A percentile compares a stretch with the other conserved stretches of the same genome.
These are phyloP conservation scores for Lachancea thermotolerans DNA, from an alignment of 805 yeast genomes.

Conservation along the genomic window DNA sequence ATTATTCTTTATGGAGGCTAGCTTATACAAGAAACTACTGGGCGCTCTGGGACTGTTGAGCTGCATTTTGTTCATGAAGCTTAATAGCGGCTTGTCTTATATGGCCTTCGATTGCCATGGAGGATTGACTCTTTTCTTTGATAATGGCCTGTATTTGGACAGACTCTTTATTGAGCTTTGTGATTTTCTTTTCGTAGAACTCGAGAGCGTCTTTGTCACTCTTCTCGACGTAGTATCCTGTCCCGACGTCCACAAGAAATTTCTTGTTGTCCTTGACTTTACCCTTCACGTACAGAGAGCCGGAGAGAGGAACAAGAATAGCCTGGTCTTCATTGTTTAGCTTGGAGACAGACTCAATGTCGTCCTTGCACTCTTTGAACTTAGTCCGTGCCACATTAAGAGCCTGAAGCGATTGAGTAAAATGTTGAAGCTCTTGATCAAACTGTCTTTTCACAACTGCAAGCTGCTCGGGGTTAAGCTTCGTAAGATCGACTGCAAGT, in stretches of 20 bases:
- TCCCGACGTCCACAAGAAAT: slow-evolving; percentile 90
- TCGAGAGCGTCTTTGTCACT: slow-evolving; percentile 53
- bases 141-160: slow-evolving; percentile 68
- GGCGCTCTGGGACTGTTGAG: slow-evolving; percentile 2
- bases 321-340: slow-evolving; percentile 40
- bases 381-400: slow-evolving; percentile 74
- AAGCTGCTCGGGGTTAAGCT: slow-evolving; percentile 77
- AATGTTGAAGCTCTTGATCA: slow-evolving; percentile 80
- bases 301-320: slow-evolving; percentile 78
- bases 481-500: slow-evolving; percentile 51
- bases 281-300: slow-evolving; percentile 88
- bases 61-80: slow-evolving; percentile 17
- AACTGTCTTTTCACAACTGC: slow-evolving; percentile 75
- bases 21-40: not conserved
- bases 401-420: slow-evolving; percentile 77
- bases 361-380: slow-evolving; percentile 71
- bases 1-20: no score
- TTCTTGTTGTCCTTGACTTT: slow-evolving; percentile 53
- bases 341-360: slow-evolving; percentile 50
- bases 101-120: slow-evolving; percentile 28
- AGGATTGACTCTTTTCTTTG: slow-evolving; percentile 56
- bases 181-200: slow-evolving; percentile 69
- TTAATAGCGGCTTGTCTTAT: slow-evolving; percentile 25
- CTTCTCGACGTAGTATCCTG: slow-evolving; percentile 92
- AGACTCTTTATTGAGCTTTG: slow-evolving; percentile 65